These are phyloP conservation scores for Psophocarpus tetragonolobus DNA, from an alignment of 306 rosid species.

Conservation along the genomic window DNA sequence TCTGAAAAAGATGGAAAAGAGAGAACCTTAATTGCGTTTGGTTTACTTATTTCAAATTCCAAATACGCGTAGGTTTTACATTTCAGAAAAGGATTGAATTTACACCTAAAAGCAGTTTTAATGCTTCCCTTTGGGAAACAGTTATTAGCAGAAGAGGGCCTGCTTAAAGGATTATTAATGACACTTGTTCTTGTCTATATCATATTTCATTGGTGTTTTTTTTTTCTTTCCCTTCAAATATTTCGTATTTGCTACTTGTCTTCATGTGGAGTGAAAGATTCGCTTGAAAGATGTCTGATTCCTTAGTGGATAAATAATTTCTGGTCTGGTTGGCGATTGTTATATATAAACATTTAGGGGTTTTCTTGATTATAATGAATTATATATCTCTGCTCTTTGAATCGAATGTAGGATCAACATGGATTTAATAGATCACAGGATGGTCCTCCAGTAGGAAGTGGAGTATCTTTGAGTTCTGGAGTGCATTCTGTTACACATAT, in stretches of 20 bases:
- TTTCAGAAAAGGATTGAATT: background rate
- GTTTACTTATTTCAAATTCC: constrained; percentile 8
- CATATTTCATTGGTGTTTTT: background rate
- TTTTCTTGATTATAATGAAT: background rate
- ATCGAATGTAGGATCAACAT: constrained; percentile 50
- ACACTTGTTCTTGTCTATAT: background rate
- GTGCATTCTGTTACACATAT: constrained; percentile 37
- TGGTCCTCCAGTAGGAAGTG: constrained; percentile 41
- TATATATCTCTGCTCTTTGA: constrained; percentile 24
- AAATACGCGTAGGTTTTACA: background rate
- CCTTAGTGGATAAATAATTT: constrained; percentile 18
- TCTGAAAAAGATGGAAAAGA: background rate
- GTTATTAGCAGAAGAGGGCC: background rate
- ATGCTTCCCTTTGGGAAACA: constrained; percentile 4
- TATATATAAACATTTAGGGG: background rate
- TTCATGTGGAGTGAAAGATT: constrained; percentile 21
- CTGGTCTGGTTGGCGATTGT: background rate
- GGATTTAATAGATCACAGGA: constrained; percentile 30
- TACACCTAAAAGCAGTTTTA: background rate
- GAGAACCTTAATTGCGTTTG: constrained; percentile 8
- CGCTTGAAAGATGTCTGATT: constrained; percentile 2
- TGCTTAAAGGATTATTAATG: background rate
- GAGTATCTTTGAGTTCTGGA: constrained; percentile 41
- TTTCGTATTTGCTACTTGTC: background rate
- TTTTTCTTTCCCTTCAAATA: background rate